Base-by-base conservation (phyloP, 2,329 filamentous ascomycete species). In the Rugonectria rugulosa region DNA sequence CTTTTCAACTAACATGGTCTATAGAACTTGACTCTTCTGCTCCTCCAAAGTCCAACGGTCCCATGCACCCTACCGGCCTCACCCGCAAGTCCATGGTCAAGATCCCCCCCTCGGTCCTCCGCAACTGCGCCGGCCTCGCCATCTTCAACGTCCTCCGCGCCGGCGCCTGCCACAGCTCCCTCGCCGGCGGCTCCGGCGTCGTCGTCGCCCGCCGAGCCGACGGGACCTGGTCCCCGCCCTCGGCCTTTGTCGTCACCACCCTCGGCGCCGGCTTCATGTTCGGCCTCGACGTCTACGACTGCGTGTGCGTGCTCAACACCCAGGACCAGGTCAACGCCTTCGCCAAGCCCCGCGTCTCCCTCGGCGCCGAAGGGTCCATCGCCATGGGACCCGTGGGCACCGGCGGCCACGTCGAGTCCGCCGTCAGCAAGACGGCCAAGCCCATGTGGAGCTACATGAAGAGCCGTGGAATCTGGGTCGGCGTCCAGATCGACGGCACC, bases 401-500 rank as follows among this genome's bases (percentile, higher is more conserved):
- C 3, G 89, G 89, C 14, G 87, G 83, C 7, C 77, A 87, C 2
- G 73, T 91, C 14, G 73, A 75, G 31, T 64, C 72, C 9, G 71
- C 72, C 0, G 56, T 71, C 0, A 67, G 64, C 40, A 67, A 65
- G 59, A 69, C 68, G 0, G 67, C 58, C 61, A 80, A 85, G 23
- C 90, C 91, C 0, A 81, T 93, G 6, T 94, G 88, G 80, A 92
- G 87, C 24, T 95, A 95, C 69, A 84, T 93, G 73, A 94, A 94
- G 76, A 90, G 86, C 59, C 82, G 90, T 26, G 91, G 91, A 1
- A 82, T 94, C 53, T 94, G 92, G 70, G 89, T 88, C 1, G 89
- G 90, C 11, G 82, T 93, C 0, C 88, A 92, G 61, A 80, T 93
- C n/a, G 90, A 94, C 63, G 91, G 91, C 2, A 93, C 90, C 0